Percentiles rank a stretch among this genome's conserved stretches.
These are phyloP conservation scores for Kluyveromyces starmeri DNA, from an alignment of 805 yeast species.

Conservation along the genomic window DNA sequence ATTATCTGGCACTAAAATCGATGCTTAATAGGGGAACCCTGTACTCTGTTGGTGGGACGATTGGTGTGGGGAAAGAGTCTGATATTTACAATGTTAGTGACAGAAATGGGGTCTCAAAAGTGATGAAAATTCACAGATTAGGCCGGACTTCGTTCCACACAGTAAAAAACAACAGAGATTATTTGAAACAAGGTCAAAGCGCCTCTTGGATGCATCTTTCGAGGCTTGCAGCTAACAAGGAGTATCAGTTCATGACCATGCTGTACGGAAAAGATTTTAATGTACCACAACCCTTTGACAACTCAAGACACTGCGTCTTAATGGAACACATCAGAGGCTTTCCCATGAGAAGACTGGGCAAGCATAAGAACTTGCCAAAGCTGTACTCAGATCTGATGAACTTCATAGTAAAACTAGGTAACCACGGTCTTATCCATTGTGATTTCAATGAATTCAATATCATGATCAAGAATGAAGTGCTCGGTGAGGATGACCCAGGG, in stretches of 20 bases:
- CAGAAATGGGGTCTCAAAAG: constrained; percentile 53
- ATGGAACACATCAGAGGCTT: constrained; percentile 90
- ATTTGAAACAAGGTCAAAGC: constrained; percentile 58
- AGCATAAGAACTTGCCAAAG: constrained; percentile 58
- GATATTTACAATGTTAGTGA: constrained; percentile 84
- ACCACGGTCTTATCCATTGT: constrained; percentile 90
- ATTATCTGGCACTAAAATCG: constrained; percentile 81
- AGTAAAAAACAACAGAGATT: constrained; percentile 90
- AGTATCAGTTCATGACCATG: constrained; percentile 77
- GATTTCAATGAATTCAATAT: constrained; percentile 96
- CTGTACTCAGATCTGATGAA: constrained; percentile 81
- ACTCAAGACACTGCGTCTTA: constrained; percentile 82
- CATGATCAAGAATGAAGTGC: constrained; percentile 56
- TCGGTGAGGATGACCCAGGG: constrained; percentile 45
- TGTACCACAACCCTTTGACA: constrained; percentile 85
- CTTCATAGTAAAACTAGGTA: constrained; percentile 74
- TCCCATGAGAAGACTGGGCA: constrained; percentile 76
- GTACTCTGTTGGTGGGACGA: constrained; percentile 72
- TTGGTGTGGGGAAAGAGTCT: constrained; percentile 97
- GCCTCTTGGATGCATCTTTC: constrained; percentile 91
- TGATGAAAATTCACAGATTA: constrained; percentile 81
- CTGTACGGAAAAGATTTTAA: constrained; percentile 65
- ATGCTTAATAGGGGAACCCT: constrained; percentile 67
- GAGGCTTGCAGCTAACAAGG: constrained; percentile 84
- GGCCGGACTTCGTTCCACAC: constrained; percentile 92